Percentiles rank a stretch among this genome's conserved stretches.
These are phyloP conservation scores for Gossypium davidsonii DNA, from an alignment of 441 rosid genomes.

Conservation along the genomic window DNA sequence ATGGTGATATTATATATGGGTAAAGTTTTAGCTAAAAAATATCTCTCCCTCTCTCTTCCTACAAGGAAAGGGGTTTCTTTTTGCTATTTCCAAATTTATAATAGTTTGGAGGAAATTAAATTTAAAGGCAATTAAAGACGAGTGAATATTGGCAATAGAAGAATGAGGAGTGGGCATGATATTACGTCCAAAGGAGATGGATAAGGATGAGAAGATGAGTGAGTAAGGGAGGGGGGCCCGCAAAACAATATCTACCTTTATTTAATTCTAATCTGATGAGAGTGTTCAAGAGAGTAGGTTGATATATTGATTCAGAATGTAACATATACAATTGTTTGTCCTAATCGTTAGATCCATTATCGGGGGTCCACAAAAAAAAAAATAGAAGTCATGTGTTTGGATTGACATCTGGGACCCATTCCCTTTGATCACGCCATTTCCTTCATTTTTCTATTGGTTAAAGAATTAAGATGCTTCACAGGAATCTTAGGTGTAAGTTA, in stretches of 20 bases:
- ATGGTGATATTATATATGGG: conserved; percentile 20
- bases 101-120: not conserved
- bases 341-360: conserved; percentile 11
- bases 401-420: conserved; percentile 18
- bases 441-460: not conserved
- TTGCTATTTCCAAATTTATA: conserved; percentile 11
- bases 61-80: not conserved
- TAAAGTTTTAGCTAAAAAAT: not conserved
- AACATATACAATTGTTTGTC: conserved; percentile 16
- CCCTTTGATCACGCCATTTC: not conserved
- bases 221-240: conserved; percentile 26
- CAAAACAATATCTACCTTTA: conserved; percentile 22
- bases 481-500: not conserved
- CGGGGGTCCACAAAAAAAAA: conserved; percentile 14
- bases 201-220: conserved; percentile 37
- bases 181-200: conserved; percentile 8
- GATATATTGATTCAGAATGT: conserved; percentile 23
- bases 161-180: conserved; percentile 14
- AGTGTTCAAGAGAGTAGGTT: not conserved
- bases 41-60: not conserved
- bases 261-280: not conserved
- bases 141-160: conserved; percentile 9
- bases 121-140: not conserved
- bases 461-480: not conserved
- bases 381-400: not conserved